phyloP scores from a whole-genome alignment of 2,329 filamentous ascomycete genomes.

The Sarocladium kiliense region DNA sequence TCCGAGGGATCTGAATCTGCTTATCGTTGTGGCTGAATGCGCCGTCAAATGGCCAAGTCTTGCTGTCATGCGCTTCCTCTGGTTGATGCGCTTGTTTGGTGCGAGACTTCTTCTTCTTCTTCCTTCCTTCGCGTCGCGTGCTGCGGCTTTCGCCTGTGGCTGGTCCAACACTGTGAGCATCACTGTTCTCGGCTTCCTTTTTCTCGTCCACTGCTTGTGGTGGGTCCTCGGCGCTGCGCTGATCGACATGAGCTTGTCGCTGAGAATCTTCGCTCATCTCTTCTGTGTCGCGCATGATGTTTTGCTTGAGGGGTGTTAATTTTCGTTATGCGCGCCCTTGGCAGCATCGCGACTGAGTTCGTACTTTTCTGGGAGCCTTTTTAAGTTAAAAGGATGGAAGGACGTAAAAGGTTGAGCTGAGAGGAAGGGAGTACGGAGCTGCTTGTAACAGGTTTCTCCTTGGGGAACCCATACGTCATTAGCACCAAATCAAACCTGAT shows the following conservation, averaged over 20 bases:
- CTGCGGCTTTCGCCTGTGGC: not conserved
- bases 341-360: no score
- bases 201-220: not conserved
- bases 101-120: slow-evolving; percentile 2
- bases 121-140: not conserved
- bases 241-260: not conserved
- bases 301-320: no score
- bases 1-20: not conserved
- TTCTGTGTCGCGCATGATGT: not conserved
- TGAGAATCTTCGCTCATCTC: not conserved
- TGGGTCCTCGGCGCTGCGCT: not conserved
- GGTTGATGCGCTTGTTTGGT: not conserved
- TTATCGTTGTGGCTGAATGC: not conserved
- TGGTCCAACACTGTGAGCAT: not conserved
- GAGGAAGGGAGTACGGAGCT: no score
- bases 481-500: no score
- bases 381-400: no score
- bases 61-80: not conserved
- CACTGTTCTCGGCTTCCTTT: not conserved
- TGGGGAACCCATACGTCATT: no score
- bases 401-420: no score
- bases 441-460: no score
- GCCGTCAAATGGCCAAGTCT: not conserved
- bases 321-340: no score
- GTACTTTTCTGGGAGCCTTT: no score